Percentiles rank a stretch among this genome's conserved stretches.
phyloP scores from a whole-genome alignment of 805 yeast genomes.

The Wickerhamiella shivajii region DNA sequence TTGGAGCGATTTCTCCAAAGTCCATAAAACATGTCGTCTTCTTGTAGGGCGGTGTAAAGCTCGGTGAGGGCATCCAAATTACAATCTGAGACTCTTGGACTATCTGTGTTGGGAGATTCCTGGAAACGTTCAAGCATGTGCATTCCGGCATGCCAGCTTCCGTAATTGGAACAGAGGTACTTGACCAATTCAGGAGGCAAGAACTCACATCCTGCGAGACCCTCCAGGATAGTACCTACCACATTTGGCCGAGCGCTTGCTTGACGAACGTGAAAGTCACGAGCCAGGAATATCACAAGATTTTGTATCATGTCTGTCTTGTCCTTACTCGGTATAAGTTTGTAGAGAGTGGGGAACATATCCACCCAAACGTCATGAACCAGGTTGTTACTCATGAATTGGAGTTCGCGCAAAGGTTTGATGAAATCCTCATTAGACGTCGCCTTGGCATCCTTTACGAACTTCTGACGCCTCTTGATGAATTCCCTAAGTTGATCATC shows the following conservation, averaged over 20 bases:
- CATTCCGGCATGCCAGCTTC: slow-evolving; percentile 84
- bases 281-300: slow-evolving; percentile 62
- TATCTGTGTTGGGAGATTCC: slow-evolving; percentile 45
- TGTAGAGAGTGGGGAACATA: slow-evolving; percentile 68
- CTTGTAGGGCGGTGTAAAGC: slow-evolving; percentile 74
- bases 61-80: slow-evolving; percentile 85
- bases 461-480: slow-evolving; percentile 15
- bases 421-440: slow-evolving; percentile 48
- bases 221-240: slow-evolving; percentile 68
- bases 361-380: slow-evolving; percentile 74
- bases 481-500: slow-evolving; percentile 22
- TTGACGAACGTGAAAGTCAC: slow-evolving; percentile 88
- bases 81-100: slow-evolving; percentile 62
- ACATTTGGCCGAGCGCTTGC: slow-evolving; percentile 77
- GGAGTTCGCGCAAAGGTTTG: slow-evolving; percentile 61
- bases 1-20: slow-evolving; percentile 95
- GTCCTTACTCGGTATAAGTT: slow-evolving; percentile 54
- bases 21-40: slow-evolving; percentile 95
- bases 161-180: slow-evolving; percentile 71
- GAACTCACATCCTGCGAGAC: slow-evolving; percentile 55
- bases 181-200: slow-evolving; percentile 90
- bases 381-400: slow-evolving; percentile 66
- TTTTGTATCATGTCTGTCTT: slow-evolving; percentile 73
- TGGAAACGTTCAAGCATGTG: slow-evolving; percentile 65
- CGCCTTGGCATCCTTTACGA: slow-evolving; percentile 26